A percentile compares a stretch with the other conserved stretches of the same genome.
Conservation (phyloP, 352 stramenopile species). For the Phytopythium ostracodes region DNA sequence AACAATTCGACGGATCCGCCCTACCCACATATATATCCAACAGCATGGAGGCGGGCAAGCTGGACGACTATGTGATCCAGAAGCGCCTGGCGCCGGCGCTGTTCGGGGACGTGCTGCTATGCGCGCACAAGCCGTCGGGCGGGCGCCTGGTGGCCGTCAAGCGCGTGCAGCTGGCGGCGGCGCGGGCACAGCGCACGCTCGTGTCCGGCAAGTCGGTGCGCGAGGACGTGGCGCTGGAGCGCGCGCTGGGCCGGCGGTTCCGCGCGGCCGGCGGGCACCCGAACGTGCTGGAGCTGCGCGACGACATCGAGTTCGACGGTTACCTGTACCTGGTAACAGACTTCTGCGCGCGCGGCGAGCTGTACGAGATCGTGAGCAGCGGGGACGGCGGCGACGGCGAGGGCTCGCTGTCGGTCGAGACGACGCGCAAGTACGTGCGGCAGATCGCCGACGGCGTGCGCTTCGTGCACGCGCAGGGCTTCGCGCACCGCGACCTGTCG, state of each 20-base stretch:
- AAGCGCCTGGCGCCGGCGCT: slow-evolving; percentile 64
- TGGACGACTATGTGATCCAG: slow-evolving; percentile 84
- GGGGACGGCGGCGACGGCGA: slow-evolving; percentile 13
- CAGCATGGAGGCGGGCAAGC: slow-evolving; percentile 42
- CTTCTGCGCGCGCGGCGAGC: slow-evolving; percentile 63
- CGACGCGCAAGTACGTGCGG: slow-evolving; percentile 47
- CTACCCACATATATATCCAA: too few species aligned
- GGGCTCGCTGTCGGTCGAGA: slow-evolving; percentile 41
- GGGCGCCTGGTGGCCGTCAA: slow-evolving; percentile 68
- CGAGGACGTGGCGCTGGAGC: slow-evolving; percentile 79
- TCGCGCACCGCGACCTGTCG: slow-evolving; percentile 79
- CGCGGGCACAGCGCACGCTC: slow-evolving; percentile 52
- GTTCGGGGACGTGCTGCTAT: slow-evolving; percentile 80
- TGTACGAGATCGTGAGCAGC: slow-evolving; percentile 74
- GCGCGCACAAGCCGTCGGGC: slow-evolving; percentile 52
- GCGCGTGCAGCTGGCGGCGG: slow-evolving; percentile 66
- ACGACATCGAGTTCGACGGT: slow-evolving; percentile 77
- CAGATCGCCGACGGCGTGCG: slow-evolving; percentile 71
- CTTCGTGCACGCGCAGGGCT: slow-evolving; percentile 72
- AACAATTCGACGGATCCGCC: too few species aligned
- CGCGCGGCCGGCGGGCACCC: slow-evolving; percentile 52
- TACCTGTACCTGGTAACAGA: slow-evolving; percentile 80
- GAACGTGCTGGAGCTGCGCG: slow-evolving; percentile 62
- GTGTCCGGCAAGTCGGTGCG: slow-evolving; percentile 67
- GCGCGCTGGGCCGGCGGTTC: slow-evolving; percentile 62